A percentile compares a stretch with the other conserved stretches of the same genome.
Conservation (phyloP, 805 yeast genomes). For the Cyberlindnera japonica region DNA sequence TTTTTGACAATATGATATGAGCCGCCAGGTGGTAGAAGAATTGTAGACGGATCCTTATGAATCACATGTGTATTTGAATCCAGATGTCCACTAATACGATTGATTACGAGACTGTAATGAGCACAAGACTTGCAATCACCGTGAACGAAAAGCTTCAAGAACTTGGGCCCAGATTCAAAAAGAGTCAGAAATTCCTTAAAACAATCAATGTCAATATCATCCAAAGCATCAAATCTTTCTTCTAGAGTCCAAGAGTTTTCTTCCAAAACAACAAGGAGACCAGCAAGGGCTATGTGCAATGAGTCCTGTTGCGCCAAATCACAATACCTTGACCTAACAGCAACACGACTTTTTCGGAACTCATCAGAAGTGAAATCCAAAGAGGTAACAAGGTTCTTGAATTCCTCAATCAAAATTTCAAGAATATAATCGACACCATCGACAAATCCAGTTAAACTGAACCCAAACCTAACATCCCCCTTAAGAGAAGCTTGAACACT, state of each 20-base stretch:
- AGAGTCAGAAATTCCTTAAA: constrained; percentile 30
- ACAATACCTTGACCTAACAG: constrained; percentile 45
- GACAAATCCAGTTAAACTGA: constrained; percentile 53
- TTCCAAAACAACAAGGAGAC: constrained; percentile 51
- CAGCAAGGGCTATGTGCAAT: constrained; percentile 45
- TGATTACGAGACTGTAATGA: constrained; percentile 24
- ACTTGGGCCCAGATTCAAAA: constrained; percentile 31
- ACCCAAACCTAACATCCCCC: constrained; percentile 49
- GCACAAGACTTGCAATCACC: constrained; percentile 41
- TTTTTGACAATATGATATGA: constrained; percentile 32
- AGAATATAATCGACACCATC: constrained; percentile 37
- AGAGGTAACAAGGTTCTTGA: constrained; percentile 25
- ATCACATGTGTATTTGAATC: background rate
- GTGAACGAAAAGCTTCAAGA: constrained; percentile 42
- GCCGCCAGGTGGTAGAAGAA: constrained; percentile 34
- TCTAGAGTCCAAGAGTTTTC: constrained; percentile 51
- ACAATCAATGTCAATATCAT: constrained; percentile 39
- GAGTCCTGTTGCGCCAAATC: constrained; percentile 42
- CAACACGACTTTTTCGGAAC: constrained; percentile 45
- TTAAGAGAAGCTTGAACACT: constrained; percentile 50
- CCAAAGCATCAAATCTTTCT: constrained; percentile 53
- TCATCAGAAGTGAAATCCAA: constrained; percentile 28
- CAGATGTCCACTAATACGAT: constrained; percentile 29
- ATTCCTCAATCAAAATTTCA: constrained; percentile 30
- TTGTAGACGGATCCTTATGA: constrained; percentile 35